Conservation (phyloP, 179 eudicot species). For the Actinidia polygama region DNA sequence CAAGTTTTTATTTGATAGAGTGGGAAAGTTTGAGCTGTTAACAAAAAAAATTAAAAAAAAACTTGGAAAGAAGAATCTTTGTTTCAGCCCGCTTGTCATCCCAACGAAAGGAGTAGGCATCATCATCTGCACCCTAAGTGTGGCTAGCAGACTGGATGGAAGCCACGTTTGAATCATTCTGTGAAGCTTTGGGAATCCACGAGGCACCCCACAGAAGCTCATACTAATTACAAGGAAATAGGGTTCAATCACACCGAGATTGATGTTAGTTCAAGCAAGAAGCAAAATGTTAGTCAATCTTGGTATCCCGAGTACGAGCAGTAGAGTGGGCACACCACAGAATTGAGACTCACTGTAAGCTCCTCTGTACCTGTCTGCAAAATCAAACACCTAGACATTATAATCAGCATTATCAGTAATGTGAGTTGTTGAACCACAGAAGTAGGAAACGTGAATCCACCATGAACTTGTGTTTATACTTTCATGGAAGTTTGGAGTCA, state of each 20-base stretch:
- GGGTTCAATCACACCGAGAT: neutral
- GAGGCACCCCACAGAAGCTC: slow-evolving; percentile 97
- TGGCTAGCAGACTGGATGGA: slow-evolving; percentile 84
- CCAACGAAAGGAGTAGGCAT: slow-evolving; percentile 83
- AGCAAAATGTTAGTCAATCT: slow-evolving; percentile 37
- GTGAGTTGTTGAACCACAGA: neutral
- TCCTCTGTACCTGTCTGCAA: slow-evolving; percentile 82
- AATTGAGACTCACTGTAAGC: slow-evolving; percentile 73
- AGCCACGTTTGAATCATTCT: slow-evolving; percentile 51
- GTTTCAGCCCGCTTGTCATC: slow-evolving; percentile 86
- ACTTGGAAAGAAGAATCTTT: slow-evolving; percentile 81
- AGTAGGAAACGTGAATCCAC: neutral
- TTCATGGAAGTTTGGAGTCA: slow-evolving; percentile 60
- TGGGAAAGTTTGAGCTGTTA: neutral
- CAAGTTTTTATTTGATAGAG: neutral
- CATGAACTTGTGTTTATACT: slow-evolving; percentile 26
- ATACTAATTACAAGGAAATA: slow-evolving; percentile 45
- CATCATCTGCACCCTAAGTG: slow-evolving; percentile 72
- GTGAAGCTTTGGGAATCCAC: slow-evolving; percentile 82
- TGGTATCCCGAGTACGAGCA: slow-evolving; percentile 90
- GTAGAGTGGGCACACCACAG: slow-evolving; percentile 84
- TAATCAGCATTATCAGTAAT: neutral
- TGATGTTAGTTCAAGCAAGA: neutral
- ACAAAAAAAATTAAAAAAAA: too few relatives aligned
- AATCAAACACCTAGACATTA: slow-evolving; percentile 64